Conservation (phyloP, 2,329 filamentous ascomycete genomes). For the Pseudocercospora cruenta region DNA sequence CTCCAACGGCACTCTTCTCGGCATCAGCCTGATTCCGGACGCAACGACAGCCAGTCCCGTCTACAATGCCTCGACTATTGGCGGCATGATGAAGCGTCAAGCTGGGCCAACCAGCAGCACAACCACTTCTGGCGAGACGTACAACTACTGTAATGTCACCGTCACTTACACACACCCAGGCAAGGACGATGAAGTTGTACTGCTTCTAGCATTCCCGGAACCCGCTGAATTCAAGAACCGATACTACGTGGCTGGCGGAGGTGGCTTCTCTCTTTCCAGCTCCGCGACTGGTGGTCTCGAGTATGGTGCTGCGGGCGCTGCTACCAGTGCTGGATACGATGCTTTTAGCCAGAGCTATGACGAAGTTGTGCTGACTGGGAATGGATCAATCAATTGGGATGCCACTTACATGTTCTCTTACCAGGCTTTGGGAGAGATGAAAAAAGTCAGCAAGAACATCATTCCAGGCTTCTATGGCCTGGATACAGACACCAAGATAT, state of each 20-base stretch:
- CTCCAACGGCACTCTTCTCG: constrained; percentile 24
- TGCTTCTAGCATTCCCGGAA: constrained; percentile 40
- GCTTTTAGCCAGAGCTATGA: constrained; percentile 49
- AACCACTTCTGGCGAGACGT: constrained; percentile 42
- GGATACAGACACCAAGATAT: constrained; percentile 34
- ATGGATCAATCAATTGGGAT: constrained; percentile 57
- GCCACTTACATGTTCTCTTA: constrained; percentile 55
- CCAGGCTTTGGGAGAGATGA: constrained; percentile 56
- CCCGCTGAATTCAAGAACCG: constrained; percentile 52
- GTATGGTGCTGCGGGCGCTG: constrained; percentile 53
- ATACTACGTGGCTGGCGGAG: constrained; percentile 53
- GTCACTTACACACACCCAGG: constrained; percentile 24
- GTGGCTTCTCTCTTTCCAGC: constrained; percentile 44
- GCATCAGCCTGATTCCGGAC: constrained; percentile 45
- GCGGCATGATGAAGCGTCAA: constrained; percentile 37
- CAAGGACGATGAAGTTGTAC: constrained; percentile 35
- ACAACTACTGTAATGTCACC: constrained; percentile 26
- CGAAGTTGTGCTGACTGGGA: constrained; percentile 34
- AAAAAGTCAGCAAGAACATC: constrained; percentile 49
- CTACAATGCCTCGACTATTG: constrained; percentile 38
- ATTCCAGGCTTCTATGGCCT: constrained; percentile 43
- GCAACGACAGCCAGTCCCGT: constrained; percentile 45
- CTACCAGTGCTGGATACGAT: constrained; percentile 57
- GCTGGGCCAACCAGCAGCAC: constrained; percentile 44
- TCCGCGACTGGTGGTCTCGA: constrained; percentile 44